These are phyloP conservation scores for Apiospora rasikravindrae DNA, from an alignment of 2,329 filamentous ascomycete species.

Conservation along the genomic window DNA sequence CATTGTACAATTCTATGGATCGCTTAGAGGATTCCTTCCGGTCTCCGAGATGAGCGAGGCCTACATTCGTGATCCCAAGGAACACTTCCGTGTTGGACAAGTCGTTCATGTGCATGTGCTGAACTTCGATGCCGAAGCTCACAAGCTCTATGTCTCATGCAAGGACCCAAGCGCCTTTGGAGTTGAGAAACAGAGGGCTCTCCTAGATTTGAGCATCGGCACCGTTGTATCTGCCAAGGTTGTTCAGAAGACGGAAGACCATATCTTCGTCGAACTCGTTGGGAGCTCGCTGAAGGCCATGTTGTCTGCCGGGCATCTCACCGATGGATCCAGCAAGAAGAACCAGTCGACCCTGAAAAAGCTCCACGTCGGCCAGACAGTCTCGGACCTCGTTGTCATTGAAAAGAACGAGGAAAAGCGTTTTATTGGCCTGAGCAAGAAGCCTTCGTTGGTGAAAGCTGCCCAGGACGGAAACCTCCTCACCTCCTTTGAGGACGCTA, in stretches of 20 bases:
- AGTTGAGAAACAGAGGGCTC: slow-evolving; percentile 74
- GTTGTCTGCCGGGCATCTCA: slow-evolving; percentile 78
- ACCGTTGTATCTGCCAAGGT: slow-evolving; percentile 79
- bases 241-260: slow-evolving; percentile 79
- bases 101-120: slow-evolving; percentile 91
- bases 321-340: slow-evolving; percentile 79
- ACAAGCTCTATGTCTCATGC: slow-evolving; percentile 86
- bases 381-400: slow-evolving; percentile 84
- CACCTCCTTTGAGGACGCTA: slow-evolving; percentile 72
- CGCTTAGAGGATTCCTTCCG: slow-evolving; percentile 84
- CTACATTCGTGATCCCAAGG: slow-evolving; percentile 84
- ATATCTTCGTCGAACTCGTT: slow-evolving; percentile 77
- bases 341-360: slow-evolving; percentile 78
- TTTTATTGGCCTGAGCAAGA: slow-evolving; percentile 78
- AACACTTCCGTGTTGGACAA: slow-evolving; percentile 90
- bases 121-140: slow-evolving; percentile 73
- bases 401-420: slow-evolving; percentile 81
- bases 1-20: slow-evolving; percentile 89
- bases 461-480: slow-evolving; percentile 74
- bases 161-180: slow-evolving; percentile 85
- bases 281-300: slow-evolving; percentile 78
- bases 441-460: slow-evolving; percentile 80
- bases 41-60: slow-evolving; percentile 98
- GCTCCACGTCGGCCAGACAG: slow-evolving; percentile 81
- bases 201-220: slow-evolving; percentile 76